phyloP scores from a whole-genome alignment of 345 rosid genomes.

The Luvunga scandens region DNA sequence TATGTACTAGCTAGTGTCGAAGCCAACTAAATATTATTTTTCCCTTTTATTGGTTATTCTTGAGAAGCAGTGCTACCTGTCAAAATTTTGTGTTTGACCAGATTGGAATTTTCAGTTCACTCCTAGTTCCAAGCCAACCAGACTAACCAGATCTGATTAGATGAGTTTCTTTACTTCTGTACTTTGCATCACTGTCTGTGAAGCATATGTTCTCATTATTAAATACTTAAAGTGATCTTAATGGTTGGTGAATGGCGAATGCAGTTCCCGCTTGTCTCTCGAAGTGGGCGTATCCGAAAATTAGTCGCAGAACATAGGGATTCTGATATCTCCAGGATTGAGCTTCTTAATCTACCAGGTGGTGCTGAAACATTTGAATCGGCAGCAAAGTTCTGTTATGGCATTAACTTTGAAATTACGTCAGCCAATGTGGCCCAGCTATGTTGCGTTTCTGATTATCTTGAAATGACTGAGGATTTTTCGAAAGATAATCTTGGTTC shows the following conservation, averaged over 20 bases:
- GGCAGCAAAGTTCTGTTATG: constrained; percentile 95
- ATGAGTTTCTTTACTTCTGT: background rate
- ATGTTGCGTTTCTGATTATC: constrained; percentile 80
- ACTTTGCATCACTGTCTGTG: background rate
- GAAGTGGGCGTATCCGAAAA: constrained; percentile 82
- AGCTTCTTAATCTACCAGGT: constrained; percentile 90
- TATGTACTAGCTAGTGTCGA: background rate
- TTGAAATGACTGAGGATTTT: constrained; percentile 89
- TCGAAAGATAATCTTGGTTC: constrained; percentile 86
- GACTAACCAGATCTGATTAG: background rate
- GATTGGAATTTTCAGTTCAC: no score
- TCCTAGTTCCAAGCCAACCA: background rate
- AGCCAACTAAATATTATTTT: no score
- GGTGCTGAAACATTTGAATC: constrained; percentile 78
- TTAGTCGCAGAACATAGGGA: constrained; percentile 87
- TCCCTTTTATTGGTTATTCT: background rate
- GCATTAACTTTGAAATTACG: constrained; percentile 87
- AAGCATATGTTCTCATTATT: background rate
- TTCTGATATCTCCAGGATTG: constrained; percentile 81
- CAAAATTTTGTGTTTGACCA: no score
- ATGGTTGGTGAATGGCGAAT: constrained; percentile 9
- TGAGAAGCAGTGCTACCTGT: background rate
- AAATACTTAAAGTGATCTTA: background rate
- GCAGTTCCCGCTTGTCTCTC: constrained; percentile 94
- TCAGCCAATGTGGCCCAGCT: constrained; percentile 85